Percentiles rank a stretch among this genome's conserved stretches.
Evolutionary conservation across 192 early-diverging fungal species (phyloP).

Genomic region (Obelidium mucronatum): DNA sequence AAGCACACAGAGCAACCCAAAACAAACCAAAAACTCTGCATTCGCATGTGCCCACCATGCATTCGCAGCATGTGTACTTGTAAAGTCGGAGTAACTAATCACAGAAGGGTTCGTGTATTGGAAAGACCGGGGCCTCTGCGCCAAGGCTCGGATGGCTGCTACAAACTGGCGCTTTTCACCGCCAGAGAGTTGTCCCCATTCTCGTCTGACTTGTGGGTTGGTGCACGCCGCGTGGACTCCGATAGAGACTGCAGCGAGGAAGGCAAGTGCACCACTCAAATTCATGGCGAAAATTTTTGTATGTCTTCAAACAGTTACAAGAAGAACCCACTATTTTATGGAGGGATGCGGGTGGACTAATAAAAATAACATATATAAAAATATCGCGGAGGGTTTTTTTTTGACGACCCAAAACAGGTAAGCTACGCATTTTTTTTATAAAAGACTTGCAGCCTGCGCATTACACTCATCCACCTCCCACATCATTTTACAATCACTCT

Average conservation of each 20-base stretch:
- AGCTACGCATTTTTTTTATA: too few relatives aligned
- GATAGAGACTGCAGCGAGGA: too few relatives aligned
- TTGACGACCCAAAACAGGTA: too few relatives aligned
- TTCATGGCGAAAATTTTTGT: too few relatives aligned
- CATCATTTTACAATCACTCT: neutral
- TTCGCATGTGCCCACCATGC: constrained; percentile 12
- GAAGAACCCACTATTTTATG: too few relatives aligned
- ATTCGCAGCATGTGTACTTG: neutral
- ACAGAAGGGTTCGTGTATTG: constrained; percentile 16
- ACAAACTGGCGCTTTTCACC: constrained; percentile 12
- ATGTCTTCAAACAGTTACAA: too few relatives aligned
- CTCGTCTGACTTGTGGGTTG: constrained; percentile 12
- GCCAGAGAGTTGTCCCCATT: constrained; percentile 13
- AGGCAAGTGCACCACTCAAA: too few relatives aligned
- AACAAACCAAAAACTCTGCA: constrained; percentile 7
- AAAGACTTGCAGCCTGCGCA: too few relatives aligned
- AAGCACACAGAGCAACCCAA: too few relatives aligned
- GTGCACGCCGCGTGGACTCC: constrained; percentile 15
- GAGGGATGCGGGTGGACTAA: too few relatives aligned
- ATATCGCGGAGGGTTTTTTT: too few relatives aligned
- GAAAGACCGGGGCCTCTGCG: neutral
- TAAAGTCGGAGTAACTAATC: constrained; percentile 20
- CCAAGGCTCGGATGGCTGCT: constrained; percentile 6
- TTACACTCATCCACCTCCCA: neutral
- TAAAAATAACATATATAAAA: too few relatives aligned